Percentiles rank a stretch among this genome's conserved stretches.
Conservation (phyloP, 2,329 filamentous ascomycete genomes). For the Penicillium freii region DNA sequence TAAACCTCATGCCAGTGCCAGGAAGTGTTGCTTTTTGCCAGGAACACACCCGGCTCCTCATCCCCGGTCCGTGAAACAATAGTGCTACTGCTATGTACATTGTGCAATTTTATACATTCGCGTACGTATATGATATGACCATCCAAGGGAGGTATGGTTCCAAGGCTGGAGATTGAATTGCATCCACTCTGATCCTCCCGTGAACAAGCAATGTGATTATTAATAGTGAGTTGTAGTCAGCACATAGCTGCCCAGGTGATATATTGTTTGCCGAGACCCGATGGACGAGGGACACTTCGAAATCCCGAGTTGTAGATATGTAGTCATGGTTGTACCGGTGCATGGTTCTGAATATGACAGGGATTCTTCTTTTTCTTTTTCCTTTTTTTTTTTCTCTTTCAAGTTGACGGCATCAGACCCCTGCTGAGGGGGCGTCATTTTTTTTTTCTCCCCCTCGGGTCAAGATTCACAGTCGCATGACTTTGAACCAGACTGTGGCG, state of each 20-base stretch:
- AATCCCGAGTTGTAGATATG: constrained; percentile 6
- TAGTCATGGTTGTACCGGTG: constrained; percentile 1
- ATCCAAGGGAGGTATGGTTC: background rate
- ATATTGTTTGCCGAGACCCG: constrained; percentile 3
- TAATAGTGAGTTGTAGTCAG: background rate
- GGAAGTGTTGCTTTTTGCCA: constrained; percentile 2
- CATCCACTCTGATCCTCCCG: background rate
- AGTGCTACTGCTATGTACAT: background rate
- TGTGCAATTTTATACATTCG: background rate
- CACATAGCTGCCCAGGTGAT: background rate
- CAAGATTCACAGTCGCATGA: constrained; percentile 5
- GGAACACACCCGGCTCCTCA: constrained; percentile 1
- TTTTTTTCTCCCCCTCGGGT: background rate
- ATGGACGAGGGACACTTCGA: background rate
- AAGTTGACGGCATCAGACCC: constrained; percentile 1
- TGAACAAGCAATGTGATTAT: background rate
- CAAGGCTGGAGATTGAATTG: background rate
- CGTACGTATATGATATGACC: background rate
- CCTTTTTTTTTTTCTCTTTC: background rate
- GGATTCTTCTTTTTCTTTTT: background rate
- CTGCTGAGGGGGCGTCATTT: constrained; percentile 6
- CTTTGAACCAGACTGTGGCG: constrained; percentile 6
- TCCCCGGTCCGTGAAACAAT: background rate
- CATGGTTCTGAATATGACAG: background rate
- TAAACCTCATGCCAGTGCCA: constrained; percentile 6